Evolutionary conservation across 805 yeast species (phyloP).

Genomic region (Sungouiozyma ichnusensis): DNA sequence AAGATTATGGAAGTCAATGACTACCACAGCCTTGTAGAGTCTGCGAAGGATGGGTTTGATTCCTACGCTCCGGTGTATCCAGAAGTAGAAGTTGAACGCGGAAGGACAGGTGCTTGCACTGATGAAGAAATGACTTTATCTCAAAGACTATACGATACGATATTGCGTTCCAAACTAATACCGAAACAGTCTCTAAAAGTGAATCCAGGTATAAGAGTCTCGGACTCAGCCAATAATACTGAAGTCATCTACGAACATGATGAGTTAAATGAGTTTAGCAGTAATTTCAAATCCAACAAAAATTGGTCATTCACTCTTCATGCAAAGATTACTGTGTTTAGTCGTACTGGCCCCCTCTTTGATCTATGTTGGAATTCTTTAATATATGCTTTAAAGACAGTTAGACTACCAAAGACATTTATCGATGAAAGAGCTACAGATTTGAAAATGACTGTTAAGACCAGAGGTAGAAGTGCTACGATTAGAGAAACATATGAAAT

Average conservation of each 20-base stretch:
- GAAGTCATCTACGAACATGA: conserved; percentile 38
- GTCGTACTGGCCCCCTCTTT: conserved; percentile 72
- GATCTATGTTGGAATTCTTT: conserved; percentile 68
- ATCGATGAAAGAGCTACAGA: conserved; percentile 52
- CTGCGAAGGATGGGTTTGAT: conserved; percentile 21
- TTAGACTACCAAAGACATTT: conserved; percentile 57
- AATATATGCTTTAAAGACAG: conserved; percentile 47
- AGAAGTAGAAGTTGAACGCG: conserved; percentile 65
- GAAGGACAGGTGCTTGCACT: conserved; percentile 70
- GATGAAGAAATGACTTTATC: conserved; percentile 74
- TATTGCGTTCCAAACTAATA: conserved; percentile 47
- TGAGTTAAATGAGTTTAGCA: conserved; percentile 8
- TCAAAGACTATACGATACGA: conserved; percentile 51
- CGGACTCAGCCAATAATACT: conserved; percentile 40
- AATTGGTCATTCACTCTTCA: conserved; percentile 49
- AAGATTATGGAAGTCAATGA: conserved; percentile 42
- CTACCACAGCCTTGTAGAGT: conserved; percentile 18
- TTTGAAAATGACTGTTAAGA: conserved; percentile 41
- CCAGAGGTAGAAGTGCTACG: conserved; percentile 40
- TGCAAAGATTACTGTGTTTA: conserved; percentile 66
- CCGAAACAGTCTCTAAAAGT: conserved; percentile 39
- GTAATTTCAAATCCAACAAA: conserved; percentile 29
- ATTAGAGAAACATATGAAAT: conserved; percentile 41
- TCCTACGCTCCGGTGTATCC: conserved; percentile 48
- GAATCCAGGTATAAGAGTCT: conserved; percentile 34